phyloP scores from a whole-genome alignment of 129 eudicot genomes.

The Dittrichia graveolens region DNA sequence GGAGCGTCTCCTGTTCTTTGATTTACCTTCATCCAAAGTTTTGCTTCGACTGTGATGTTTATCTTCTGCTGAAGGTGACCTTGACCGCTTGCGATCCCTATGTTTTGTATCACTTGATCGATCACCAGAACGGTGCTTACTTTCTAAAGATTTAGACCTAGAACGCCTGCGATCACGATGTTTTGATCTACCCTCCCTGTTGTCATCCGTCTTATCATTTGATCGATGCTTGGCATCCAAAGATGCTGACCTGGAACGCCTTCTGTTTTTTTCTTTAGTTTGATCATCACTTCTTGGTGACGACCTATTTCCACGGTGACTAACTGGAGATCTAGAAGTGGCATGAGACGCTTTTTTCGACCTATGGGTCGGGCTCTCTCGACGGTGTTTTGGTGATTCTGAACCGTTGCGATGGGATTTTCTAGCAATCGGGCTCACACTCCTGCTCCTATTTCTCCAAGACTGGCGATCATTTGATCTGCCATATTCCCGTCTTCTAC shows the following conservation, averaged over 20 bases:
- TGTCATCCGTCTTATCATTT: conserved; percentile 43
- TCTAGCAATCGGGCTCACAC: conserved; percentile 65
- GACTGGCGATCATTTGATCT: conserved; percentile 59
- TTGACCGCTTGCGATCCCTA: conserved; percentile 60
- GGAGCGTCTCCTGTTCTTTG: conserved; percentile 55
- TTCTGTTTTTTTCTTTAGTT: conserved; percentile 52
- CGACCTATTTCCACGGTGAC: conserved; percentile 51
- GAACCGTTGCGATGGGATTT: conserved; percentile 63
- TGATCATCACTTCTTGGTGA: conserved; percentile 65
- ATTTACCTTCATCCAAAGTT: conserved; percentile 44
- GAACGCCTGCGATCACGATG: conserved; percentile 63
- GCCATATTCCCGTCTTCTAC: conserved; percentile 62
- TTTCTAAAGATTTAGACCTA: conserved; percentile 71
- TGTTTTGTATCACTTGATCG: conserved; percentile 49
- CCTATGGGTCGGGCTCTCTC: conserved; percentile 62
- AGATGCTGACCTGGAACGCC: conserved; percentile 75
- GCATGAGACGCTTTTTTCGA: conserved; percentile 47
- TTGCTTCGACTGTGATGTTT: conserved; percentile 39
- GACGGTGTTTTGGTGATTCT: conserved; percentile 67
- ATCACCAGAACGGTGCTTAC: conserved; percentile 49
- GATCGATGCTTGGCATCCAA: conserved; percentile 57
- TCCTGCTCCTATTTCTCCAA: conserved; percentile 87
- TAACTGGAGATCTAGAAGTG: conserved; percentile 70
- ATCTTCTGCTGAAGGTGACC: conserved; percentile 66
- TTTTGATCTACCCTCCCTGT: conserved; percentile 55